Conservation (phyloP, 495 filamentous ascomycete genomes). For the Friedmanniomyces simplex region DNA sequence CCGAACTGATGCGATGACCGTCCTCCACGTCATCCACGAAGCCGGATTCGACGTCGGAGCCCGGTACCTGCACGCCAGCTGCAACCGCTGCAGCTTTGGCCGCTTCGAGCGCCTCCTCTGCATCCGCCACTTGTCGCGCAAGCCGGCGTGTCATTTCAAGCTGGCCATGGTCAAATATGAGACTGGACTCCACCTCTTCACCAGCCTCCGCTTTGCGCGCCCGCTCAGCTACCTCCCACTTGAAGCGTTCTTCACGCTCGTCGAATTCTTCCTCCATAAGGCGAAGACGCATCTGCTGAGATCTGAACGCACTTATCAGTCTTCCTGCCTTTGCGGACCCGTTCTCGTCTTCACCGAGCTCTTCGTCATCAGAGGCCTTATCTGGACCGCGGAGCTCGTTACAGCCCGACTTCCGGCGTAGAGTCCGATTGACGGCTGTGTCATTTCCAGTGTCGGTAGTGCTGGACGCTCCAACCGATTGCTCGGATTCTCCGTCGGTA, state of each 20-base stretch:
- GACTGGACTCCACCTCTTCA: background rate
- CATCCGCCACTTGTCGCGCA: background rate
- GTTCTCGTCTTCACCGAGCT: too few species aligned
- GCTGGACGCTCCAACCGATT: too few species aligned
- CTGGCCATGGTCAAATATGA: background rate
- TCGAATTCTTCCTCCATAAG: background rate
- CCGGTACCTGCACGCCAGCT: background rate
- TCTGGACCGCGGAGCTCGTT: too few species aligned
- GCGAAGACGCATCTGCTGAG: background rate
- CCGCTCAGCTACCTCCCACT: background rate
- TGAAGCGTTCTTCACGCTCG: background rate
- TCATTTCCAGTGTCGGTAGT: too few species aligned
- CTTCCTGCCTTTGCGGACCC: too few species aligned
- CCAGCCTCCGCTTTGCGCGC: background rate
- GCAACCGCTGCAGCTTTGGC: conserved; percentile 1
- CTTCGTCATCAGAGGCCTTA: too few species aligned
- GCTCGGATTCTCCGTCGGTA: too few species aligned
- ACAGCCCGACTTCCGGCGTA: too few species aligned
- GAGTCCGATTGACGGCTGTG: too few species aligned
- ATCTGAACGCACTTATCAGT: background rate
- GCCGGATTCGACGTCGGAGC: conserved; percentile 1
- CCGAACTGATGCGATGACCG: background rate
- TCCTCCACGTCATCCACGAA: conserved; percentile 4
- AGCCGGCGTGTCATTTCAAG: background rate
- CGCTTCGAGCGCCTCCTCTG: background rate